phyloP scores from a whole-genome alignment of 2,329 filamentous ascomycete genomes.

The Curvularia spicifera region DNA sequence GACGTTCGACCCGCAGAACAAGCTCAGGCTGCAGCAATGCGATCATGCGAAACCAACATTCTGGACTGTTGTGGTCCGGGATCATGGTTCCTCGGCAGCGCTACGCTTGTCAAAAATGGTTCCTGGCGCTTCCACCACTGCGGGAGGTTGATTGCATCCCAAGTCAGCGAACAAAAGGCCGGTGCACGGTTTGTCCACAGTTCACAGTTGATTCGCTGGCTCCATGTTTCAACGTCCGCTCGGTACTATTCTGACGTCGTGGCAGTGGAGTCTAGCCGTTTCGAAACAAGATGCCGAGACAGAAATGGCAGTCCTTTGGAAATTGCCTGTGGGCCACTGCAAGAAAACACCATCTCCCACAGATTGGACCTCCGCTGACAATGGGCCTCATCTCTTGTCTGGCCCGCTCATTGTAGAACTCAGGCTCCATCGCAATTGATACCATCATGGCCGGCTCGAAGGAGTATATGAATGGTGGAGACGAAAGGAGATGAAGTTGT shows the following conservation, averaged over 20 bases:
- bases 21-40: conserved; percentile 20
- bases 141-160: conserved; percentile 32
- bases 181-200: conserved; percentile 9
- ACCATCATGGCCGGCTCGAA: background rate
- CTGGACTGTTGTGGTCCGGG: conserved; percentile 19
- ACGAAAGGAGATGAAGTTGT: background rate
- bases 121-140: conserved; percentile 23
- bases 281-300: conserved; percentile 31
- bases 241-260: conserved; percentile 22
- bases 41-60: conserved; percentile 13
- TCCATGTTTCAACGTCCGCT: conserved; percentile 15
- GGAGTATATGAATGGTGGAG: background rate
- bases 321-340: conserved; percentile 13
- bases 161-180: conserved; percentile 21
- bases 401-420: conserved; percentile 1
- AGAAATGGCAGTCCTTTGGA: conserved; percentile 9
- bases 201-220: conserved; percentile 16
- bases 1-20: conserved; percentile 15
- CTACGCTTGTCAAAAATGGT: conserved; percentile 27
- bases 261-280: conserved; percentile 26
- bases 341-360: conserved; percentile 9
- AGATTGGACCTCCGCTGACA: conserved; percentile 1
- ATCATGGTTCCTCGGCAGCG: conserved; percentile 19
- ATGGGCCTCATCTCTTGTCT: background rate
- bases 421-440: background rate